Percentiles rank a stretch among this genome's conserved stretches.
phyloP scores from a whole-genome alignment of 768 basidiomycete species.

The Wakefieldia striispora region DNA sequence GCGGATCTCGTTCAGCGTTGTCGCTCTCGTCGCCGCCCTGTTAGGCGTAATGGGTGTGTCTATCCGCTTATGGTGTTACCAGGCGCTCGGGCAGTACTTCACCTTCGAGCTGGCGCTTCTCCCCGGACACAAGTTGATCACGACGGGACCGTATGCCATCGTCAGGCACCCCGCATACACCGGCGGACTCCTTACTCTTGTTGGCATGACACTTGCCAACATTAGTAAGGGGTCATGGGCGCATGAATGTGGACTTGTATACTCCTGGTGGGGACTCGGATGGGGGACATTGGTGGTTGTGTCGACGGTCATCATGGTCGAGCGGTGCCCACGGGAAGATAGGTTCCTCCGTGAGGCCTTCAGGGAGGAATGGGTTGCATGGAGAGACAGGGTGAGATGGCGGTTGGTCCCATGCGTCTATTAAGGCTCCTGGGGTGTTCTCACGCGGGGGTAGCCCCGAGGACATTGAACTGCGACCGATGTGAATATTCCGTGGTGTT shows the following conservation, averaged over 20 bases:
- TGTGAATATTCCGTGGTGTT: background rate
- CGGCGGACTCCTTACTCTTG: constrained; percentile 2
- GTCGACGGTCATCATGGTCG: background rate
- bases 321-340: constrained; percentile 11
- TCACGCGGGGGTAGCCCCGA: no score
- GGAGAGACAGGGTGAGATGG: constrained; percentile 9
- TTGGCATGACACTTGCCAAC: constrained; percentile 9
- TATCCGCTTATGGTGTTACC: constrained; percentile 37
- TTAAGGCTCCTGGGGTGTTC: background rate
- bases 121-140: constrained; percentile 8
- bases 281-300: background rate
- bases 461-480: no score
- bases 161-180: constrained; percentile 16
- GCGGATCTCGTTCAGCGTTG: constrained; percentile 1
- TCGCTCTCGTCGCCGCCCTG: constrained; percentile 3
- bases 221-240: constrained; percentile 13
- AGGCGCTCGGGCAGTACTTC: constrained; percentile 35
- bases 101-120: constrained; percentile 38
- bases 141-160: constrained; percentile 12
- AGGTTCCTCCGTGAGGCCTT: constrained; percentile 4
- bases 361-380: constrained; percentile 12
- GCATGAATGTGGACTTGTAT: constrained; percentile 4
- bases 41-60: constrained; percentile 24
- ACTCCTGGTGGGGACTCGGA: constrained; percentile 7
- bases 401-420: constrained; percentile 12